Evolutionary conservation across 345 rosid species (phyloP), one percentile per base, ranked within the genome.

Genomic region (Psidium friedrichsthalianum): DNA sequence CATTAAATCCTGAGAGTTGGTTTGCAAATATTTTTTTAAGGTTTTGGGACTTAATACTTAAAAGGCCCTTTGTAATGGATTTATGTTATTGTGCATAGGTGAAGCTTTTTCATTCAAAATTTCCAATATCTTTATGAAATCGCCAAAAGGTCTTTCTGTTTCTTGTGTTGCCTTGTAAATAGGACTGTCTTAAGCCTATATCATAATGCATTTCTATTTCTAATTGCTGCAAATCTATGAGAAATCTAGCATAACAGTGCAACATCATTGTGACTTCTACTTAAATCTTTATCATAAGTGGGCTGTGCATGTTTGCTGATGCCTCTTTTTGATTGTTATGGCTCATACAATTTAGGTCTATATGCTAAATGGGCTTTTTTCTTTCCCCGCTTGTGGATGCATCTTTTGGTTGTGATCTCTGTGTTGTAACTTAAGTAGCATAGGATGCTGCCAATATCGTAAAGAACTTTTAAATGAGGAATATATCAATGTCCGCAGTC

Each of bases 401-500:
- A 55, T 55, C 25, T 21, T 55, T 8, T 55, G 57, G 24, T 55
- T 69, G 80, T 36, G 80, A 18, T 69, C 14, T 5, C 21, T 36
- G 25, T 69, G 80, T 69, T 18, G 21, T 36, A 69, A 18, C 47
- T 69, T 21, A 69, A 69, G 47, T 69, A 69, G 80, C 80, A 36
- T 36, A 69, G 47, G 24, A 18, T 32, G 24, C 25, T 69, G 24
- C 47, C 40, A 18, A 36, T 22, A 18, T 8, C 25, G 18, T 69
- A 69, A 64, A 69, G 47, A 42, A 69, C 80, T 69, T 32, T 69
- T 69, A 18, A 36, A 69, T 36, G 80, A 36, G 78, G 78, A 69
- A 18, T 32, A 14, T 29, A 69, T 69, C 80, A 64, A 42, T 85
- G n/a, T 61, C 85, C 90, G 86, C 93, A 97, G 99, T 97, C 85